phyloP scores from a whole-genome alignment of 2,329 filamentous ascomycete genomes.

The Cladosporium sp. region DNA sequence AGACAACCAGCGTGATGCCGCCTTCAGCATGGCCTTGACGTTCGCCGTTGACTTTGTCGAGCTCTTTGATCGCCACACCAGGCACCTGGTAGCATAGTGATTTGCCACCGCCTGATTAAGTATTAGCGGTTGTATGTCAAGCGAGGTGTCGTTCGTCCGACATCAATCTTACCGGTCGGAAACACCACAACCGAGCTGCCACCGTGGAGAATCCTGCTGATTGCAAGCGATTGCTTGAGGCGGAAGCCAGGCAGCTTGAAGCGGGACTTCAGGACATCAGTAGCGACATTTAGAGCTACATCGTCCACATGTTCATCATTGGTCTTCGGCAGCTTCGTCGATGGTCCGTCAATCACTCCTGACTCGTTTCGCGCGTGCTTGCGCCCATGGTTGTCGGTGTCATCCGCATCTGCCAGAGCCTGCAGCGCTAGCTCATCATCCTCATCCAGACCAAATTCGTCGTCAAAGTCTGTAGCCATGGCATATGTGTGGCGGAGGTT shows the following conservation, averaged over 20 bases:
- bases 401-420: not conserved
- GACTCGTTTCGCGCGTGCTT: conserved; percentile 10
- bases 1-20: conserved; percentile 59
- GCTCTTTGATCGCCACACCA: conserved; percentile 45
- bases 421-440: conserved; percentile 29
- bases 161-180: conserved; percentile 35
- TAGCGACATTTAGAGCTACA: conserved; percentile 25
- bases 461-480: conserved; percentile 20
- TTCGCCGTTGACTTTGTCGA: conserved; percentile 36
- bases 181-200: conserved; percentile 47
- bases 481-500: not conserved
- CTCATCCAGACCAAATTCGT: conserved; percentile 31
- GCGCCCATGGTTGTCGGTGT: not conserved
- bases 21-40: conserved; percentile 36
- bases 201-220: conserved; percentile 45
- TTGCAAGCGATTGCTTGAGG: conserved; percentile 49
- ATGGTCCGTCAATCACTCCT: not conserved
- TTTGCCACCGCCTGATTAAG: conserved; percentile 40
- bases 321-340: not conserved
- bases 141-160: not conserved
- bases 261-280: conserved; percentile 41
- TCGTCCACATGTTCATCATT: not conserved
- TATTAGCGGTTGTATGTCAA: not conserved
- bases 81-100: conserved; percentile 48
- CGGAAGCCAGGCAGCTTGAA: conserved; percentile 47